Conservation (phyloP, 31 red algal genomes). For the Pterothamnion heteromorphum region DNA sequence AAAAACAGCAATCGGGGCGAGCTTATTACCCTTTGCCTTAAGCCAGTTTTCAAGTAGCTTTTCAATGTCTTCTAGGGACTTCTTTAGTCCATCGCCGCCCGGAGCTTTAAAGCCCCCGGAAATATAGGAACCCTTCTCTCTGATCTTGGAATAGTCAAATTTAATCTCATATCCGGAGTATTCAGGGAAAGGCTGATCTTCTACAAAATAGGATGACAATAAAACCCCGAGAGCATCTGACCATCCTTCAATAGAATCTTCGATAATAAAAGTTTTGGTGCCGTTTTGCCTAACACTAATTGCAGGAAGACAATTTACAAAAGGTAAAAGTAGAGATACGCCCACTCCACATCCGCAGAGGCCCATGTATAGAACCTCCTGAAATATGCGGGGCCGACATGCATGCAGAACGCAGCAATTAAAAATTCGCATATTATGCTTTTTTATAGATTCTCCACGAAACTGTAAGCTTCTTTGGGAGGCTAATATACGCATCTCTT, state of each 20-base stretch:
- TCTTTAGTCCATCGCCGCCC: neutral
- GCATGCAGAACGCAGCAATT: neutral
- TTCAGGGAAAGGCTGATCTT: neutral
- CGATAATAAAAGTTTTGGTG: neutral
- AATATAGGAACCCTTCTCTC: neutral
- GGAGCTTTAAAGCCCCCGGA: neutral
- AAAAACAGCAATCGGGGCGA: neutral
- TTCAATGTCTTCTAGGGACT: neutral
- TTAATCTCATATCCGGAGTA: neutral
- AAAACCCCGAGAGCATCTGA: neutral
- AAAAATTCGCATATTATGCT: neutral
- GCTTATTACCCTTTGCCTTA: neutral
- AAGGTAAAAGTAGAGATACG: neutral
- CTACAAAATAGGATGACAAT: conserved; percentile 12
- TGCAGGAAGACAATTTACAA: neutral
- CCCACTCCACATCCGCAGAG: neutral
- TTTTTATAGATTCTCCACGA: neutral
- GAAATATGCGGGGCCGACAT: neutral
- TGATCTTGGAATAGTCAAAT: conserved; percentile 2
- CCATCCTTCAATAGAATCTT: conserved; percentile 11
- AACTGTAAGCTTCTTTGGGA: neutral
- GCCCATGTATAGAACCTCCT: neutral
- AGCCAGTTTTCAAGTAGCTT: neutral
- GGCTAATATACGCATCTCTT: neutral
- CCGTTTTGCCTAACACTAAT: neutral